Evolutionary conservation across 352 stramenopile genomes (phyloP).

Genomic region (Phytophthora podocarpi): DNA sequence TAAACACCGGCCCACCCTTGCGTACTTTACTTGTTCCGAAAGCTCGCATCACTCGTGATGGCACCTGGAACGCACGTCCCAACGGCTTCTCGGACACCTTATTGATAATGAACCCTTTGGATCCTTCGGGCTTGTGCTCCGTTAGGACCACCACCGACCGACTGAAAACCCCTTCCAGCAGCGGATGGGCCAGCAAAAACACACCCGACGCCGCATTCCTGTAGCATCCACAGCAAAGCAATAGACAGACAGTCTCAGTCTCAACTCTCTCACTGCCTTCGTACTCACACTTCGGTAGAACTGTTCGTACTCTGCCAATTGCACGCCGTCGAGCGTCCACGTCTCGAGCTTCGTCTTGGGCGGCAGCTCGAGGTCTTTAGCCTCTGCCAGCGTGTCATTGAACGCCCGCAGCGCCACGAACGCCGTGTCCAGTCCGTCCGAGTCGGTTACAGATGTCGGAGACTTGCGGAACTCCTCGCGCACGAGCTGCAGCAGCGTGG

Average conservation of each 20-base stretch:
- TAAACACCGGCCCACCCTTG: conserved; percentile 68
- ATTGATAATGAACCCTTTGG: conserved; percentile 82
- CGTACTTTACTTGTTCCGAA: conserved; percentile 70
- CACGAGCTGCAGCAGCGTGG: conserved; percentile 46
- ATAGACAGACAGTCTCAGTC: too few species aligned
- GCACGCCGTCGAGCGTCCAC: conserved; percentile 34
- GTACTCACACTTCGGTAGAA: too few species aligned
- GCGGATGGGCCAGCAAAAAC: conserved; percentile 78
- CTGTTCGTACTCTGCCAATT: conserved; percentile 54
- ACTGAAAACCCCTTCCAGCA: conserved; percentile 73
- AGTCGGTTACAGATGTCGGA: neutral
- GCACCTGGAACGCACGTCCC: conserved; percentile 62
- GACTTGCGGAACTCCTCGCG: conserved; percentile 53
- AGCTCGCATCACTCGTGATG: conserved; percentile 54
- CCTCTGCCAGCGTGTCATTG: conserved; percentile 63
- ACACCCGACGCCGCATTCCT: conserved; percentile 55
- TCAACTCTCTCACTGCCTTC: too few species aligned
- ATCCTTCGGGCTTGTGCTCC: conserved; percentile 59
- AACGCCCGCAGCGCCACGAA: conserved; percentile 67
- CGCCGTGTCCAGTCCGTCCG: conserved; percentile 55
- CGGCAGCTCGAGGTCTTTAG: conserved; percentile 41
- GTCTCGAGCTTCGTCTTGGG: conserved; percentile 3
- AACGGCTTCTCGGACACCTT: conserved; percentile 58
- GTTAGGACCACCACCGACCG: conserved; percentile 80
- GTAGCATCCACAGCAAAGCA: conserved; percentile 9